Evolutionary conservation across 2,329 filamentous ascomycete species (phyloP).

Genomic region (Hypomyces rosellus): DNA sequence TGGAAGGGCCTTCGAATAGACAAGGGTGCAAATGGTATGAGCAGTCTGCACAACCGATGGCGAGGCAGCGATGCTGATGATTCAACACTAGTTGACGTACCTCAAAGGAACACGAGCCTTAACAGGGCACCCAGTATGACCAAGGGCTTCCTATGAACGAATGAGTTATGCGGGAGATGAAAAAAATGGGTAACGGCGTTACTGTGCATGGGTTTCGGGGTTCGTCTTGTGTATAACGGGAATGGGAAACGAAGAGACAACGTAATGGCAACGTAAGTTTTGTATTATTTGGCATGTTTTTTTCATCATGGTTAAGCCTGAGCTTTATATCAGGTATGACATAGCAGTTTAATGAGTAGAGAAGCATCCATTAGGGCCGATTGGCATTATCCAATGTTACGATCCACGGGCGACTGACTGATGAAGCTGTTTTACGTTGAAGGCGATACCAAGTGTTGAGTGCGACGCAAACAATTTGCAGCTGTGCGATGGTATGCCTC

Average conservation of each 20-base stretch:
- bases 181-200: slow-evolving; percentile 3
- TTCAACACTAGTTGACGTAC: slow-evolving; percentile 43
- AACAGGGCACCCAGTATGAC: slow-evolving; percentile 61
- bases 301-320: slow-evolving; percentile 9
- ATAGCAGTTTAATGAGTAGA: slow-evolving; percentile 8
- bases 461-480: slow-evolving; percentile 8
- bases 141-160: slow-evolving; percentile 64
- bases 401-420: no score
- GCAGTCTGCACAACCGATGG: slow-evolving; percentile 29
- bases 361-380: no score
- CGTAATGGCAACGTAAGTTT: not conserved
- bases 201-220: slow-evolving; percentile 1
- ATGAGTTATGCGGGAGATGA: slow-evolving; percentile 9
- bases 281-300: slow-evolving; percentile 8
- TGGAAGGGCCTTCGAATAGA: slow-evolving; percentile 73
- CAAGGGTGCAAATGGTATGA: slow-evolving; percentile 32
- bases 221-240: slow-evolving; percentile 7
- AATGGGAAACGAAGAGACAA: not conserved
- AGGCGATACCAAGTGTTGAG: not conserved
- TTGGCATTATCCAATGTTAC: no score
- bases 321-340: slow-evolving; percentile 12
- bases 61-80: slow-evolving; percentile 36
- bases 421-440: no score
- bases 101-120: slow-evolving; percentile 60
- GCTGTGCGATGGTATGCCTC: not conserved